These are phyloP conservation scores for Boletellus ananas DNA, from an alignment of 768 basidiomycete genomes.

Conservation along the genomic window DNA sequence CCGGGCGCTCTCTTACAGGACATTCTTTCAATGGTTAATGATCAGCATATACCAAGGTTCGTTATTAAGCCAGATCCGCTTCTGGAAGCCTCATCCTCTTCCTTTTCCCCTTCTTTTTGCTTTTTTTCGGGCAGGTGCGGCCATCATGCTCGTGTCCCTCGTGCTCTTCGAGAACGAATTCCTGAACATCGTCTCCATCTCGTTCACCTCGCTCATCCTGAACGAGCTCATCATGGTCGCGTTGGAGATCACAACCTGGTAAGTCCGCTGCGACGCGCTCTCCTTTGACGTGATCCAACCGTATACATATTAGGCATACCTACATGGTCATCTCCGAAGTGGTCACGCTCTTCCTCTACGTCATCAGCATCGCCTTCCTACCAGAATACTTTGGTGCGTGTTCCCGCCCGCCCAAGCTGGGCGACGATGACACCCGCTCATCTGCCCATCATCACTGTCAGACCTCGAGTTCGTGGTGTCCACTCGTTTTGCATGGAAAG, in stretches of 20 bases:
- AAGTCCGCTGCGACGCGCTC: background rate
- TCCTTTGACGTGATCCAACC: background rate
- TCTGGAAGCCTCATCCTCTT: background rate
- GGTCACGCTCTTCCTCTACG: conserved; percentile 83
- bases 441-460: conserved; percentile 27
- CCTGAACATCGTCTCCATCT: conserved; percentile 96
- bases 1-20: conserved; percentile 92
- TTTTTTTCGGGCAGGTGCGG: conserved; percentile 59
- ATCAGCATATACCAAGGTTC: conserved; percentile 96
- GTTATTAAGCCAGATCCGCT: conserved; percentile 1
- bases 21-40: conserved; percentile 97
- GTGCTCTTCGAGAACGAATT: conserved; percentile 97
- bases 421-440: background rate
- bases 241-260: conserved; percentile 97
- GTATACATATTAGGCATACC: conserved; percentile 58
- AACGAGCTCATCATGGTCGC: conserved; percentile 99
- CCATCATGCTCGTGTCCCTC: conserved; percentile 98
- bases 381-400: conserved; percentile 95
- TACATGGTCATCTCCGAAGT: conserved; percentile 95
- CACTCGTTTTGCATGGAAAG: conserved; percentile 87
- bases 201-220: conserved; percentile 91
- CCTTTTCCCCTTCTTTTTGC: background rate
- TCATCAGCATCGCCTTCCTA: conserved; percentile 86
- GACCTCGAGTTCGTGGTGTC: conserved; percentile 93
- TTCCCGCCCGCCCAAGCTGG: background rate